Evolutionary conservation across 192 early-diverging fungal species (phyloP).

Genomic region (Dimargaris verticillata): DNA sequence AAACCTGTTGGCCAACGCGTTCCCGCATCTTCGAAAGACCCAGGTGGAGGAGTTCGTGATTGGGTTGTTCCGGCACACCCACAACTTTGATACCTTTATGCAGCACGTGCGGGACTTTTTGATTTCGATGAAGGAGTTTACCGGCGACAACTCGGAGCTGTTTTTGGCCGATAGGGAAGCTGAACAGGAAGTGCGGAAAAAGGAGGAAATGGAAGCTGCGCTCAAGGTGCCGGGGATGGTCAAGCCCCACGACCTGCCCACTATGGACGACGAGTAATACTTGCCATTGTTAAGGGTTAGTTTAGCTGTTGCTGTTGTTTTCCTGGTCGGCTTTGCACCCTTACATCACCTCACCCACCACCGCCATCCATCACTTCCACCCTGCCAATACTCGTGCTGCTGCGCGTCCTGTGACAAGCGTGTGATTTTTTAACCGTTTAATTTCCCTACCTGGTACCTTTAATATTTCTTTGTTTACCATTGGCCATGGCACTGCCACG

Average conservation of each 20-base stretch:
- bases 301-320: background rate
- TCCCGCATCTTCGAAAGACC: conserved; percentile 74
- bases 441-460: too few relatives aligned
- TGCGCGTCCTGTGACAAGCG: too few relatives aligned
- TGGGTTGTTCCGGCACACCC: conserved; percentile 72
- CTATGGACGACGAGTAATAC: conserved; percentile 27
- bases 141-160: conserved; percentile 67
- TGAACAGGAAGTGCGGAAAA: conserved; percentile 57
- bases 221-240: conserved; percentile 88
- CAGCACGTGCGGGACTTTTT: conserved; percentile 90
- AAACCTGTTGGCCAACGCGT: conserved; percentile 67
- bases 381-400: too few relatives aligned
- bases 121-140: conserved; percentile 86
- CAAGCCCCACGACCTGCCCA: conserved; percentile 73
- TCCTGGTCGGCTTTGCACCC: too few relatives aligned
- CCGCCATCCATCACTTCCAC: too few relatives aligned
- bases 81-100: conserved; percentile 75
- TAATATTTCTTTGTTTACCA: too few relatives aligned
- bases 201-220: conserved; percentile 66
- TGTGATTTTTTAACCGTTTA: too few relatives aligned
- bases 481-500: too few relatives aligned
- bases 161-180: conserved; percentile 84
- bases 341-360: too few relatives aligned
- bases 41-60: conserved; percentile 78
- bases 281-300: too few relatives aligned